Conservation (phyloP, 768 basidiomycete genomes). For the Russula sp. region DNA sequence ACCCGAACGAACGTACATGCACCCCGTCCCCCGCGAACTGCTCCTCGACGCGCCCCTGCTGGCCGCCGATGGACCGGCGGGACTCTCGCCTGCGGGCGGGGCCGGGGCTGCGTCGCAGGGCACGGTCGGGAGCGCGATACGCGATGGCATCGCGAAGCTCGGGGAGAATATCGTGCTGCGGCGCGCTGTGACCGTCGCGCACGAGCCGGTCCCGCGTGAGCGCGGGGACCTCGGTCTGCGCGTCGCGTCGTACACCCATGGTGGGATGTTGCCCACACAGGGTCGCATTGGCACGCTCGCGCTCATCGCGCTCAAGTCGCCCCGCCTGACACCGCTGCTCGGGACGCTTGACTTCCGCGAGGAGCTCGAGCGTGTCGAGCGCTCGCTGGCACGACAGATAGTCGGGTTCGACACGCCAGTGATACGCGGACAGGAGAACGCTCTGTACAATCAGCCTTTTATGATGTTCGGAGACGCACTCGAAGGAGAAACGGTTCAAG, state of each 20-base stretch:
- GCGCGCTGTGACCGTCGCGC: conserved; percentile 39
- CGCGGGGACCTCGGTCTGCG: conserved; percentile 13
- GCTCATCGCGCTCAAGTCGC: conserved; percentile 21
- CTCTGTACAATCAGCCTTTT: conserved; percentile 23
- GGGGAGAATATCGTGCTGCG: conserved; percentile 73
- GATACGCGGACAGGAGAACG: conserved; percentile 17
- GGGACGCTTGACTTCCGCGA: conserved; percentile 8
- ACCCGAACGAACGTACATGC: conserved; percentile 36
- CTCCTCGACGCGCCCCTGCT: conserved; percentile 69
- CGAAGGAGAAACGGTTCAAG: conserved; percentile 20
- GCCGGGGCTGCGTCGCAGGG: conserved; percentile 18
- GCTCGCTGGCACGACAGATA: conserved; percentile 21
- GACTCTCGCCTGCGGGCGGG: conserved; percentile 5
- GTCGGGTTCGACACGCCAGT: conserved; percentile 21
- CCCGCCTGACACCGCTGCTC: conserved; percentile 10
- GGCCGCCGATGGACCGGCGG: conserved; percentile 27
- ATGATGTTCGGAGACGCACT: conserved; percentile 18
- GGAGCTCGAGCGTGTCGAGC: conserved; percentile 22
- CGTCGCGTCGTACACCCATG: conserved; percentile 21
- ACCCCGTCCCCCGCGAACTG: conserved; percentile 45
- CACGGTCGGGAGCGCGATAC: conserved; percentile 59
- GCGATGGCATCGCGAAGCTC: conserved; percentile 64
- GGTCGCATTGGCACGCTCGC: conserved; percentile 22
- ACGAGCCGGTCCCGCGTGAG: conserved; percentile 26
- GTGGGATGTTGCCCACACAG: conserved; percentile 9